A percentile compares a stretch with the other conserved stretches of the same genome.
These are phyloP conservation scores for Lignosus rhinocerotis DNA, from an alignment of 1,284 basidiomycete genomes.

Conservation along the genomic window DNA sequence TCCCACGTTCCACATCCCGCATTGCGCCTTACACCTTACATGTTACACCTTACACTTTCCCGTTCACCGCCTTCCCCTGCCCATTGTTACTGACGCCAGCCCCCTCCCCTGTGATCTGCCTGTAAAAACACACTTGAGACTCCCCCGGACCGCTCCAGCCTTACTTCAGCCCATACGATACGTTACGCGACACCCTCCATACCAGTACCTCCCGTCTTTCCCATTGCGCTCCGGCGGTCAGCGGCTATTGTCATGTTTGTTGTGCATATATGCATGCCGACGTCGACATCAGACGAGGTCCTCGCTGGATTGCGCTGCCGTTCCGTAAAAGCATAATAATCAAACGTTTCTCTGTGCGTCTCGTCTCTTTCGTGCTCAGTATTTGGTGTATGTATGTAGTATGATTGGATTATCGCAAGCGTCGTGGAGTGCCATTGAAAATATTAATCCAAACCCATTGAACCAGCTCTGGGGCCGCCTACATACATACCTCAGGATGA, in stretches of 20 bases:
- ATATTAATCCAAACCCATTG: too few species aligned
- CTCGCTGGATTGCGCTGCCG: conserved; percentile 10
- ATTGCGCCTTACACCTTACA: not conserved
- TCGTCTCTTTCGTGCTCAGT: not conserved
- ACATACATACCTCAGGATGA: too few species aligned
- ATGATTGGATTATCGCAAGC: too few species aligned
- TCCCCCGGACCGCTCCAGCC: conserved; percentile 1
- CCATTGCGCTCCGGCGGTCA: conserved; percentile 5
- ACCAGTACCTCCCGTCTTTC: conserved; percentile 5
- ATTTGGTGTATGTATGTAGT: too few species aligned
- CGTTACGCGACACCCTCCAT: conserved; percentile 24
- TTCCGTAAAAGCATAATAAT: conserved; percentile 16
- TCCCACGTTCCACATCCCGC: not conserved
- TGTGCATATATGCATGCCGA: conserved; percentile 19
- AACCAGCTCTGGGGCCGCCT: too few species aligned
- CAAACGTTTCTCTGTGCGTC: not conserved
- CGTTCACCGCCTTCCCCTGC: not conserved
- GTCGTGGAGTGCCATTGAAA: too few species aligned
- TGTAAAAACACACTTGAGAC: not conserved
- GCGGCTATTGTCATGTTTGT: conserved; percentile 22
- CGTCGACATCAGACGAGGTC: too few species aligned
- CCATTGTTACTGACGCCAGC: not conserved
- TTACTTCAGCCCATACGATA: conserved; percentile 22
- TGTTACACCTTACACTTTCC: not conserved
- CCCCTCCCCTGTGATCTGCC: not conserved